Evolutionary conservation across 208 protist genomes (phyloP).

Genomic region (Leishmania aethiopica): DNA sequence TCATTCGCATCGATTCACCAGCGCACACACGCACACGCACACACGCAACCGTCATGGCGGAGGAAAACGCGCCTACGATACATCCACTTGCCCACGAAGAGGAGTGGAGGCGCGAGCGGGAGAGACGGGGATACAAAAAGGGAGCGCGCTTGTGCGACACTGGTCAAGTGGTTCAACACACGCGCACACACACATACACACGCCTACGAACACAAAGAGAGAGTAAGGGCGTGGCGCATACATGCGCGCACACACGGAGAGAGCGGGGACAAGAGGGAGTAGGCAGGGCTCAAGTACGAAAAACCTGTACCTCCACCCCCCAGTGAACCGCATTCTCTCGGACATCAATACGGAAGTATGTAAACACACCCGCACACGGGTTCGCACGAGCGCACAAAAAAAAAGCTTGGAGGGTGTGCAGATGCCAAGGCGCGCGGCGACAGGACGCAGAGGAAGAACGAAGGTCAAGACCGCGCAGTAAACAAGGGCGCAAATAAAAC

Average conservation of each 20-base stretch:
- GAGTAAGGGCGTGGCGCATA: not conserved
- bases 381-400: not conserved
- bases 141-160: not conserved
- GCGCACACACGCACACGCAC: not conserved
- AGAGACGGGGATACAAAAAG: not conserved
- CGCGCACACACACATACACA: not conserved
- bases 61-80: not conserved
- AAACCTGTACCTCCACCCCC: not conserved
- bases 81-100: not conserved
- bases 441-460: not conserved
- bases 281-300: not conserved
- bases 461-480: no score
- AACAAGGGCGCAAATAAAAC: not conserved
- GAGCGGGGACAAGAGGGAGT: not conserved
- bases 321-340: not conserved
- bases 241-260: not conserved
- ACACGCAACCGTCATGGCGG: not conserved
- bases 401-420: not conserved
- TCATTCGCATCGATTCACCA: not conserved
- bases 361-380: not conserved
- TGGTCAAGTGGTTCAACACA: not conserved
- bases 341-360: not conserved
- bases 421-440: not conserved
- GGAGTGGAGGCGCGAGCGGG: not conserved
- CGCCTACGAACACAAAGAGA: not conserved